Evolutionary conservation across 2,329 filamentous ascomycete genomes (phyloP).

Genomic region (Byssothecium circinans): DNA sequence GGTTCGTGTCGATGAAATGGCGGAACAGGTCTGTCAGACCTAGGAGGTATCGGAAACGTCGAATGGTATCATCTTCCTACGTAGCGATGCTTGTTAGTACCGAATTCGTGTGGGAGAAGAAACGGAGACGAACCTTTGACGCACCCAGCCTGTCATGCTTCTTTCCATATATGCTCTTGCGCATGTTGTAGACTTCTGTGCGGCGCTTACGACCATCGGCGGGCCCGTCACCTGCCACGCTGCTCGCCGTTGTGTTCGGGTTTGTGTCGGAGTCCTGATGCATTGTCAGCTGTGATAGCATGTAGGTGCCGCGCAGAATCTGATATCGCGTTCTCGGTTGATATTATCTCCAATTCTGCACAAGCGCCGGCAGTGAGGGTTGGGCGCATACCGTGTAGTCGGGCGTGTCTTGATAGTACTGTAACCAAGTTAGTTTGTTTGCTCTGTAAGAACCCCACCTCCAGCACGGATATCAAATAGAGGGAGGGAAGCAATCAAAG

Average conservation of each 20-base stretch:
- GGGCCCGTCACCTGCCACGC: slow-evolving; percentile 73
- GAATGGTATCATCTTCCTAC: slow-evolving; percentile 91
- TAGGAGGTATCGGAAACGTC: slow-evolving; percentile 90
- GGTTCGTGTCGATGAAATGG: slow-evolving; percentile 98
- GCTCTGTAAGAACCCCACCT: neutral
- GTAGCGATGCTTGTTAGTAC: slow-evolving; percentile 11
- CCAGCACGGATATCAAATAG: neutral
- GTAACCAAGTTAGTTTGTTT: slow-evolving; percentile 27
- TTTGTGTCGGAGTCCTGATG: slow-evolving; percentile 65
- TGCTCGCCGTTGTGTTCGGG: slow-evolving; percentile 74
- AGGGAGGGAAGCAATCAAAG: neutral
- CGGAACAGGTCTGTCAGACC: slow-evolving; percentile 96
- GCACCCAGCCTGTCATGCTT: slow-evolving; percentile 92
- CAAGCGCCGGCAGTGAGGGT: neutral
- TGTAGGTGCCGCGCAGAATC: no score
- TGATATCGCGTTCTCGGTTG: no score
- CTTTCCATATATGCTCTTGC: slow-evolving; percentile 89
- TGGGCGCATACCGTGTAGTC: slow-evolving; percentile 58
- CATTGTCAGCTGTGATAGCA: slow-evolving; percentile 21
- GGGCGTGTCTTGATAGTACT: slow-evolving; percentile 61
- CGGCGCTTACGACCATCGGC: slow-evolving; percentile 81
- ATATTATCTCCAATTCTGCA: no score
- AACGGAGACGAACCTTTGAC: slow-evolving; percentile 69
- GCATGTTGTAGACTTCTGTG: slow-evolving; percentile 83
- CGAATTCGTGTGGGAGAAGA: slow-evolving; percentile 1